These are phyloP conservation scores for Cyclotella distinguenda DNA, from an alignment of 108 stramenopile genomes.

Conservation along the genomic window DNA sequence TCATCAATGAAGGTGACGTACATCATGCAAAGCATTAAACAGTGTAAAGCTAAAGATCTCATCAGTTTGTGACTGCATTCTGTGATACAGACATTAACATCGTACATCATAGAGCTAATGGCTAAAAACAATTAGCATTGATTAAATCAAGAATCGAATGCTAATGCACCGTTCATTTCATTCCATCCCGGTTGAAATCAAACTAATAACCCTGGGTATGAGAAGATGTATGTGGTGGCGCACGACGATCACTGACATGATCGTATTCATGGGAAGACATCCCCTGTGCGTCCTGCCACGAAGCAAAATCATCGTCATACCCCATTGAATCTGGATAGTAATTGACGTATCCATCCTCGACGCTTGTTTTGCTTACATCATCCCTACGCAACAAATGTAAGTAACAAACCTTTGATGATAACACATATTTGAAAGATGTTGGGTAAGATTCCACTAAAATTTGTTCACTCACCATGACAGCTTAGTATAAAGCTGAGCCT, in stretches of 20 bases:
- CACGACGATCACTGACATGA: background rate
- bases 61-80: too few species aligned
- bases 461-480: conserved; percentile 59
- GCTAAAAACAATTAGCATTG: too few species aligned
- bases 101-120: too few species aligned
- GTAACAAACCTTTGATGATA: background rate
- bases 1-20: too few species aligned
- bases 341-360: conserved; percentile 24
- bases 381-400: conserved; percentile 16
- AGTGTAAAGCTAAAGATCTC: too few species aligned
- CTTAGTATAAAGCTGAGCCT: conserved; percentile 75
- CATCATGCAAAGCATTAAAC: too few species aligned
- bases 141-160: too few species aligned
- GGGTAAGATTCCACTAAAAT: background rate
- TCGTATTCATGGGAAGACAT: background rate
- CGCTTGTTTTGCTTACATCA: conserved; percentile 33
- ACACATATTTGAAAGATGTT: background rate
- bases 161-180: too few species aligned
- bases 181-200: too few species aligned
- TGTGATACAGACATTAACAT: too few species aligned
- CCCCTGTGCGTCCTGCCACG: conserved; percentile 13
- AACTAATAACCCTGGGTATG: too few species aligned
- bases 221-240: conserved; percentile 1
- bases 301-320: conserved; percentile 13
- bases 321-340: conserved; percentile 25